These are phyloP conservation scores for Sugiyamaella chiloensis DNA, from an alignment of 805 yeast genomes.

Conservation along the genomic window DNA sequence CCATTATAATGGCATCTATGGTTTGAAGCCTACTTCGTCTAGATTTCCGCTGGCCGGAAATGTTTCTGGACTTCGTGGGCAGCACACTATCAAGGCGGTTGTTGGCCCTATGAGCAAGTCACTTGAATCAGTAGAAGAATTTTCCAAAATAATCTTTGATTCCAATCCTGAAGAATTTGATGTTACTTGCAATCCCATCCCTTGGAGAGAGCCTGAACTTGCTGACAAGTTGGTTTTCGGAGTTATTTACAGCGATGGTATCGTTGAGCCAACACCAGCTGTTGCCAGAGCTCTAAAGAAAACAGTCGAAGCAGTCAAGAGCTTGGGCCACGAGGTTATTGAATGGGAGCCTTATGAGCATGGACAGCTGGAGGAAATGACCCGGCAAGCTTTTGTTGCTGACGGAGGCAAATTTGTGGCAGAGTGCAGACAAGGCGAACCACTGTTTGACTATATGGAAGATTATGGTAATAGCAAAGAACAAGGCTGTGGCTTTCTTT, in stretches of 20 bases:
- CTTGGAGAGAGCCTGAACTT: constrained; percentile 45
- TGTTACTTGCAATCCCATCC: constrained; percentile 45
- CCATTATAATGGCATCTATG: constrained; percentile 49
- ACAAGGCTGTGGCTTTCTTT: background rate
- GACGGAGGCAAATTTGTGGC: background rate
- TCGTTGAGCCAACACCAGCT: constrained; percentile 50
- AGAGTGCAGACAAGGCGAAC: background rate
- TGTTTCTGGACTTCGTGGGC: constrained; percentile 42
- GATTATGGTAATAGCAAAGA: background rate
- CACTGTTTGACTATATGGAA: background rate
- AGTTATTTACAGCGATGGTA: constrained; percentile 46
- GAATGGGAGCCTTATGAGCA: background rate
- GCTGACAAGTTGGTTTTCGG: constrained; percentile 46
- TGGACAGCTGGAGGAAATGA: background rate
- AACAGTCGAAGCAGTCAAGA: constrained; percentile 38
- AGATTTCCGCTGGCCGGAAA: constrained; percentile 46
- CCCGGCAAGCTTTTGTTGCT: background rate
- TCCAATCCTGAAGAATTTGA: constrained; percentile 58
- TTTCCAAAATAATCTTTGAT: constrained; percentile 45
- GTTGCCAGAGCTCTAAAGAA: constrained; percentile 39
- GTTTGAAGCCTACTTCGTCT: constrained; percentile 49
- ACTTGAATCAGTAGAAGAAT: constrained; percentile 47
- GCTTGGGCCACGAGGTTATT: constrained; percentile 44
- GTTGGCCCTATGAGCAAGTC: constrained; percentile 45
- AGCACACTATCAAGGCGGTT: constrained; percentile 46